Percentiles rank a stretch among this genome's conserved stretches.
These are phyloP conservation scores for Aspergillus incahuasiensis DNA, from an alignment of 495 filamentous ascomycete species.

Conservation along the genomic window DNA sequence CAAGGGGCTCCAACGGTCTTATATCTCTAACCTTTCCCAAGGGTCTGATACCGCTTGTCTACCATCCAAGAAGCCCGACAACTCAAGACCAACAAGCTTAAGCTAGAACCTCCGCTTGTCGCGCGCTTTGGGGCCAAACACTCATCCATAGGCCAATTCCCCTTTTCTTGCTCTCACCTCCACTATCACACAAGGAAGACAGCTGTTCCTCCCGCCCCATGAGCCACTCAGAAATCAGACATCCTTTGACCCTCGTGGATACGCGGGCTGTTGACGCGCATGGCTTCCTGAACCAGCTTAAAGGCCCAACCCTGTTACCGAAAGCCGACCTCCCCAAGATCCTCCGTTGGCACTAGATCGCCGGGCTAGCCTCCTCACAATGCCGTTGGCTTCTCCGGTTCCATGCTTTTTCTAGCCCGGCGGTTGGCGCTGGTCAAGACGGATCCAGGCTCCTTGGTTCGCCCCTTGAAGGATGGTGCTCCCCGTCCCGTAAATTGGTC, in stretches of 20 bases:
- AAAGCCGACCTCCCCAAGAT: not conserved
- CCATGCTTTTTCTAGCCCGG: slow-evolving; percentile 10
- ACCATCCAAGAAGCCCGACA: not conserved
- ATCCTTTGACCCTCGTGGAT: slow-evolving; percentile 5
- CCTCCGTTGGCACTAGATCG: slow-evolving; percentile 3
- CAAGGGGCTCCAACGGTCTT: not conserved
- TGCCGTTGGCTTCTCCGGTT: slow-evolving; percentile 10
- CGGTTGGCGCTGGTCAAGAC: slow-evolving; percentile 9
- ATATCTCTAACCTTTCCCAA: slow-evolving; percentile 1
- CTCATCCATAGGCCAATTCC: slow-evolving; percentile 2
- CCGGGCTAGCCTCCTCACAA: not conserved
- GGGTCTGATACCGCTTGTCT: not conserved
- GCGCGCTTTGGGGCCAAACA: slow-evolving; percentile 11
- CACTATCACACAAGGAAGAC: not conserved
- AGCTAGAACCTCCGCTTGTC: slow-evolving; percentile 11
- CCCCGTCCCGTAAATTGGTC: slow-evolving; percentile 5
- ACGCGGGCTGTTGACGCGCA: slow-evolving; percentile 15
- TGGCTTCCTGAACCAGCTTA: slow-evolving; percentile 2
- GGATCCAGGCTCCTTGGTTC: slow-evolving; percentile 3
- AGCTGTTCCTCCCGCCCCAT: not conserved
- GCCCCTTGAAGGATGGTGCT: not conserved
- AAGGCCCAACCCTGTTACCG: not conserved
- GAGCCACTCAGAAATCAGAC: slow-evolving; percentile 1
- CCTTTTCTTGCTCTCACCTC: not conserved
- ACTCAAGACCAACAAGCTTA: slow-evolving; percentile 11